These are phyloP conservation scores for Forsythia viridissima DNA, from an alignment of 257 asterid genomes.

Conservation along the genomic window DNA sequence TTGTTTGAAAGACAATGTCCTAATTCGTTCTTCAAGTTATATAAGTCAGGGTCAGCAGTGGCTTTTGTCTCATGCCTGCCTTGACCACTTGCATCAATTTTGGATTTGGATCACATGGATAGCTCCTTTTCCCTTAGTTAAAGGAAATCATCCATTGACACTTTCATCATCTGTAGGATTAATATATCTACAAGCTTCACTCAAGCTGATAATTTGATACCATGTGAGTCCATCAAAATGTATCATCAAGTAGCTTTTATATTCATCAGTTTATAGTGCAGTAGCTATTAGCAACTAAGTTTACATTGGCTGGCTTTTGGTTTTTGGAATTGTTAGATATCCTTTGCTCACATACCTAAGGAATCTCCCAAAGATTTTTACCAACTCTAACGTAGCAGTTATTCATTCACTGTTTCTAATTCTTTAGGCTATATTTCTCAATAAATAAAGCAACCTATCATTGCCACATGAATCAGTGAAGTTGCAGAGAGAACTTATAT, in stretches of 20 bases:
- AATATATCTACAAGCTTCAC: neutral
- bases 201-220: neutral
- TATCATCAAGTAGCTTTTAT: neutral
- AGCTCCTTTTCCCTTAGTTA: neutral
- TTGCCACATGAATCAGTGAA: neutral
- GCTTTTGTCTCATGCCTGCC: neutral
- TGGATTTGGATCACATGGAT: neutral
- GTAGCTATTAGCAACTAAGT: neutral
- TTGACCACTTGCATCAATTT: neutral
- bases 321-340: neutral
- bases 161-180: constrained; percentile 1
- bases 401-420: neutral
- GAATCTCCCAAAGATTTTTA: neutral
- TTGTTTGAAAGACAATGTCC: neutral
- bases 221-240: neutral
- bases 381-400: neutral
- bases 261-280: neutral
- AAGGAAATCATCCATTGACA: neutral
- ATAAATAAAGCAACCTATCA: neutral
- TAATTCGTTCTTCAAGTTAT: neutral
- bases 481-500: neutral
- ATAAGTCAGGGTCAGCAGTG: neutral
- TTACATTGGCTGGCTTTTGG: neutral
- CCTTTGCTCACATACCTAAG: neutral
- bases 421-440: neutral